A percentile compares a stretch with the other conserved stretches of the same genome.
phyloP scores from a whole-genome alignment of 805 yeast genomes.

The Ogataea zsoltii region DNA sequence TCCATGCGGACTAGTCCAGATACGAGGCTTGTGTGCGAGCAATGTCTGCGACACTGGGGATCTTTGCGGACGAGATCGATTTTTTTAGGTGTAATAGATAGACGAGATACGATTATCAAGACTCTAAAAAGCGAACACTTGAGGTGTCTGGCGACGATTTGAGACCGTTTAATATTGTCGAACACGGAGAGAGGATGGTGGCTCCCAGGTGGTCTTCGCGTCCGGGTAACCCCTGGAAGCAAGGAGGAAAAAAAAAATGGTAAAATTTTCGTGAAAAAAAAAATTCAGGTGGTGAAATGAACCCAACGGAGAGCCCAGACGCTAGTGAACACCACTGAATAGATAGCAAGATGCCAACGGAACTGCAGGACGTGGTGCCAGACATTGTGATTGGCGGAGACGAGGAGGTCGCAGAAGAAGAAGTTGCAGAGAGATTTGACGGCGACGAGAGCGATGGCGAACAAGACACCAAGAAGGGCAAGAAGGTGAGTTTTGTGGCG shows the following conservation, averaged over 20 bases:
- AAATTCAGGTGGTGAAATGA: constrained; percentile 1
- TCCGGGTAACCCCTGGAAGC: constrained; percentile 6
- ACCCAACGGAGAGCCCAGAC: constrained; percentile 2
- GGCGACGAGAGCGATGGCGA: constrained; percentile 41
- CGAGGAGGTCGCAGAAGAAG: constrained; percentile 39
- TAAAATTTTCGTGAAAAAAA: constrained; percentile 14
- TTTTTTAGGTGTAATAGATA: no score
- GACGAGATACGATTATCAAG: no score
- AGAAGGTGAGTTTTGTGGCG: constrained; percentile 81
- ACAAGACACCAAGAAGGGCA: constrained; percentile 48
- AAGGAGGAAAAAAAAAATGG: no score
- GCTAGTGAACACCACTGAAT: no score
- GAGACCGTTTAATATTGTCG: no score
- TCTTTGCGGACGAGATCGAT: no score
- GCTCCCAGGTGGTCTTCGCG: no score
- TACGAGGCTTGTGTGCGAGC: neutral
- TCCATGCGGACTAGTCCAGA: constrained; percentile 53
- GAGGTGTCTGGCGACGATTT: no score
- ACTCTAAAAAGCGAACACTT: no score
- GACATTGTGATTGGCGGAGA: constrained; percentile 73
- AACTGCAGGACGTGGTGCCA: constrained; percentile 83
- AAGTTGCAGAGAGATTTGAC: constrained; percentile 27
- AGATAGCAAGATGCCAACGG: constrained; percentile 57
- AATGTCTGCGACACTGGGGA: no score
- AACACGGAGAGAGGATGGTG: no score